These are phyloP conservation scores for Pezizomycotina sp. DNA, from an alignment of 2,329 filamentous ascomycete species.

Conservation along the genomic window DNA sequence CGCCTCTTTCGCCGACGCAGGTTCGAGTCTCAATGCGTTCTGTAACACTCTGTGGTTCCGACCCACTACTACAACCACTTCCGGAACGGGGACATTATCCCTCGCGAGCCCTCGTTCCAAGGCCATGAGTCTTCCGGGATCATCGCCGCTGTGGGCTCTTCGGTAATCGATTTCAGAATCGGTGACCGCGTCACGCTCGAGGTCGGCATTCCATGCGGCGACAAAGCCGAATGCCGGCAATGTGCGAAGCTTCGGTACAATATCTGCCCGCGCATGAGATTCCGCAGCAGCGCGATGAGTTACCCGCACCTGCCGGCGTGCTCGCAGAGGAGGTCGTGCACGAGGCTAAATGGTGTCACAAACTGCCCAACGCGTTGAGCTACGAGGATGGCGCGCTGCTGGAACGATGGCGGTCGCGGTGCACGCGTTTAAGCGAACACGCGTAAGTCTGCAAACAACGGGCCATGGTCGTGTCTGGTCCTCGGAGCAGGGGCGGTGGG, in stretches of 20 bases:
- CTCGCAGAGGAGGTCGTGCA: constrained; percentile 48
- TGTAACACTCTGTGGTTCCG: constrained; percentile 53
- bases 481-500: constrained; percentile 50
- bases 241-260: constrained; percentile 44
- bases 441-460: constrained; percentile 28
- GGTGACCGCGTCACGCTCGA: constrained; percentile 45
- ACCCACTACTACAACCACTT: constrained; percentile 58
- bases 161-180: constrained; percentile 26
- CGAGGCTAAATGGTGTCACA: constrained; percentile 45
- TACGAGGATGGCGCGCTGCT: constrained; percentile 45
- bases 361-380: constrained; percentile 42
- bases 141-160: constrained; percentile 38
- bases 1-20: constrained; percentile 40
- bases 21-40: constrained; percentile 49
- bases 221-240: constrained; percentile 38
- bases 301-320: constrained; percentile 47
- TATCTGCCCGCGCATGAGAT: constrained; percentile 44
- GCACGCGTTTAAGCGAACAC: constrained; percentile 43
- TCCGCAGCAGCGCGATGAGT: constrained; percentile 45
- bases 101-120: constrained; percentile 46
- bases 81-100: constrained; percentile 52
- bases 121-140: constrained; percentile 46
- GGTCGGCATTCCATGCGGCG: constrained; percentile 39
- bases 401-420: constrained; percentile 46
- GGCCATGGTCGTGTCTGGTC: constrained; percentile 37